phyloP scores from a whole-genome alignment of 306 rosid genomes.

The Clitoria ternatea region DNA sequence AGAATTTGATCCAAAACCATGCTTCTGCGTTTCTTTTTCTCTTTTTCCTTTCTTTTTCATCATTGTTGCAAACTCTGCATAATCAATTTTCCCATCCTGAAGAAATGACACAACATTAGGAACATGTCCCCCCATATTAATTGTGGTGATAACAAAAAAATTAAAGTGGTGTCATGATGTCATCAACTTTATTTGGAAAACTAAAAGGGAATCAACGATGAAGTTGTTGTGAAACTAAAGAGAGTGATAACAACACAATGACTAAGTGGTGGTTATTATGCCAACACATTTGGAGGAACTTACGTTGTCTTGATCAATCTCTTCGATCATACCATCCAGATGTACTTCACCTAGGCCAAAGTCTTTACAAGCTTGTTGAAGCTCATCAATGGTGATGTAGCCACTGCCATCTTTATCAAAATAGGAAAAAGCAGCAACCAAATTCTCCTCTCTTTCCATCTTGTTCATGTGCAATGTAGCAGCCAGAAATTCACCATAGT shows the following conservation, averaged over 20 bases:
- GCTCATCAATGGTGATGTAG: slow-evolving; percentile 84
- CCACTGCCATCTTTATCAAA: slow-evolving; percentile 90
- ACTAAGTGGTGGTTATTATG: not conserved
- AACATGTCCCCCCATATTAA: no score
- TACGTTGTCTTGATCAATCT: slow-evolving; percentile 81
- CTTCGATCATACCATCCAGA: slow-evolving; percentile 64
- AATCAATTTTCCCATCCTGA: slow-evolving; percentile 93
- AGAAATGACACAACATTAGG: not conserved
- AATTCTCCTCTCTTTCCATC: slow-evolving; percentile 89
- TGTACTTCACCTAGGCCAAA: slow-evolving; percentile 77
- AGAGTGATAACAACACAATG: not conserved
- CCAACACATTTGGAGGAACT: slow-evolving; percentile 19
- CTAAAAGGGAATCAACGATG: not conserved
- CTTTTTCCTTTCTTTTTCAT: slow-evolving; percentile 50
- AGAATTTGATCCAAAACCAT: slow-evolving; percentile 15
- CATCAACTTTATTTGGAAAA: not conserved
- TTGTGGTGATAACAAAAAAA: no score
- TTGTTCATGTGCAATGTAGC: slow-evolving; percentile 88
- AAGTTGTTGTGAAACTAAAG: not conserved
- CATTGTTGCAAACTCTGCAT: slow-evolving; percentile 82
- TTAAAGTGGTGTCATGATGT: no score
- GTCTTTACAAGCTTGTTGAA: slow-evolving; percentile 73
- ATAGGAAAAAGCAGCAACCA: slow-evolving; percentile 76
- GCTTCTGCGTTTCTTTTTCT: not conserved
- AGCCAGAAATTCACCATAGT: slow-evolving; percentile 89